Conservation (phyloP, 2,329 filamentous ascomycete genomes). For the Herpotrichia juniperi region DNA sequence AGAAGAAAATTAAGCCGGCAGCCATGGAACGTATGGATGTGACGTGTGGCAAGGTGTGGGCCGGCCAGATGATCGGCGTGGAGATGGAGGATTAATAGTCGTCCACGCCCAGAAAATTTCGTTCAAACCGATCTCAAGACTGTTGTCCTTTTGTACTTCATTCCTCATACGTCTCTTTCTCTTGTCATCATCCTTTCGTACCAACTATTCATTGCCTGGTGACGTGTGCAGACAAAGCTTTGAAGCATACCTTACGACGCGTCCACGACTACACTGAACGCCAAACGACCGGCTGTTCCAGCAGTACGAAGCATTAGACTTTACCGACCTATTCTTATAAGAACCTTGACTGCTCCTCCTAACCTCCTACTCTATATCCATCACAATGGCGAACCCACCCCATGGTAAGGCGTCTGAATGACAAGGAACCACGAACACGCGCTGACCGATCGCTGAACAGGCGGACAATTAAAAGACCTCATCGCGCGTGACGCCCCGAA, state of each 20-base stretch:
- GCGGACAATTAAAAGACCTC: conserved; percentile 97
- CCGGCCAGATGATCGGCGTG: conserved; percentile 5
- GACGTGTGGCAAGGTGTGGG: conserved; percentile 10
- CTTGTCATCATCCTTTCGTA: not conserved
- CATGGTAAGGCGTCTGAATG: conserved; percentile 47
- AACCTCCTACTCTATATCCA: conserved; percentile 6
- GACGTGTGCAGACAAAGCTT: conserved; percentile 6
- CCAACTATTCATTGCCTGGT: not conserved
- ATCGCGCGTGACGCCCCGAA: conserved; percentile 88
- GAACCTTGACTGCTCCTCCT: conserved; percentile 7
- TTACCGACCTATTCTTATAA: not conserved
- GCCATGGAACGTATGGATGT: conserved; percentile 10
- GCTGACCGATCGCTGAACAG: conserved; percentile 44
- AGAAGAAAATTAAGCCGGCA: conserved; percentile 22
- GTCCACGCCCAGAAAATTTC: conserved; percentile 8
- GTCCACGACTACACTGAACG: not conserved
- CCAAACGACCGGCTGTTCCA: not conserved
- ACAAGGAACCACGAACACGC: not conserved
- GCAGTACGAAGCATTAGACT: conserved; percentile 2
- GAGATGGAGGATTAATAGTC: conserved; percentile 11
- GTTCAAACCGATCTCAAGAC: too few relatives aligned
- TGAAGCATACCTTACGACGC: conserved; percentile 4
- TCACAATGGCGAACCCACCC: conserved; percentile 57
- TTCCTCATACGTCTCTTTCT: not conserved
- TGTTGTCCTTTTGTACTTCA: too few relatives aligned